Evolutionary conservation across 768 basidiomycete species (phyloP), one percentile per base, ranked within the genome.

Genomic region (Lentinus tigrinus): DNA sequence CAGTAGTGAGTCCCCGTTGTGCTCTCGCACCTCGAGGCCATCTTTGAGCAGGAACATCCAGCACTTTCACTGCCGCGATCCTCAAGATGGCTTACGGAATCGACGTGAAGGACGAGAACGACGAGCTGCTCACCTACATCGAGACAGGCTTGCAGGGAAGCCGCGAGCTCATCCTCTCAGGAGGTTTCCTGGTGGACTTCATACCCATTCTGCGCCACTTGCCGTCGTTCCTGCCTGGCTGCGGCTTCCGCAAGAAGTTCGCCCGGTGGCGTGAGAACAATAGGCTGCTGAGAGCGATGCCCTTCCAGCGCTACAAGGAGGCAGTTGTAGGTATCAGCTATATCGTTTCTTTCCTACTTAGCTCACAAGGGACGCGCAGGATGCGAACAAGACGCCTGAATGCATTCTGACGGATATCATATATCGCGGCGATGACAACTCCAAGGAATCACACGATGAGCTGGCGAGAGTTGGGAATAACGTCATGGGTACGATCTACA

Each of bases 91-190:
- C 31, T 19, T 61, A 61, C 34, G 60, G 56, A 1, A 27, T 49
- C 11, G 19, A 57, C 2, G 16, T 54, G 4, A 27, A 17, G 8
- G 47, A 50, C 7, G 42, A 38, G 21, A 24, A 43, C 3, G 67
- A 68, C 43, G 36, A 48, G 4, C 59, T 40, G 27, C 39, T 67
- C 40, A 46, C 21, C 36, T 24, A 55, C 34, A 56, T 61, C n/a
- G 60, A 65, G 26, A 56, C 57, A 19, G 46, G 37, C 10, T 34
- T 56, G 14, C 24, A 21, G 2, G 49, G 43, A 6, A 11, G 21
- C 8, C 21, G 24, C 6, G 43, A 19, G 42, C 17, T 13, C 47
- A 19, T 48, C 40, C n/a, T 31, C n/a, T n/a, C n/a, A 43, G 42
- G 19, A 36, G 43, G 39, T 1, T 37, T 51, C 11, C 11, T 49